Base-by-base conservation (phyloP, 192 early-diverging fungal species). In the Phycomyces nitens region DNA sequence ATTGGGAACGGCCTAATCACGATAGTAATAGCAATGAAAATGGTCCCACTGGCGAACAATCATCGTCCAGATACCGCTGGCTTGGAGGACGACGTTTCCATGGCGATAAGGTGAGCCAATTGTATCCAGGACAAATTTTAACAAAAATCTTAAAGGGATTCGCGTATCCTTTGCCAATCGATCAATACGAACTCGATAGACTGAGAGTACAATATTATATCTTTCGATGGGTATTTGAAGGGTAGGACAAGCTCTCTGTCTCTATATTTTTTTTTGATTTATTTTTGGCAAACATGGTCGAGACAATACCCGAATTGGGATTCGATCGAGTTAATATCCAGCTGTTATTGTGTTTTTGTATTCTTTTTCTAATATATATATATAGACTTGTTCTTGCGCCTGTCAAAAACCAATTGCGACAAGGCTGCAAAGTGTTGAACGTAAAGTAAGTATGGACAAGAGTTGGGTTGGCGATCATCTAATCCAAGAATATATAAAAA, bases 161-260 rank as follows among this genome's bases (percentile, higher is more conserved):
- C 29, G 29, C 29, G 29, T 71, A 65, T 52, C 69, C 42, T 5
- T n/a, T 62, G n/a, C 57, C 58, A 8, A 47, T 51, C 9, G 58
- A 71, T 53, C 62, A 62, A 34, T 54, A 62, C 18, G 69, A 71
- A 54, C 8, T 65, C 15, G 64, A 71, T 43, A 54, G 69, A 0
- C 62, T 65, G 23, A 56, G 64, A 39, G 53, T 71, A 26, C 58
- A 65, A 40, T 53, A 58, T 23, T 71, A 71, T 60, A 53, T 71
- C 14, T 24, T 71, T 10, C 50, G 62, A 56, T 71, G 69, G 69
- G 69, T 62, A 16, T 71, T 71, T 56, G 69, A 58, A 57, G 64
- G 53, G 69, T 71, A 49, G 55, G 24, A 26, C 42, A 59, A 54
- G 18, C 34, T 39, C 6, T 29, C 7, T 27, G 1, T 38, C 5